Conservation (phyloP, 2,329 filamentous ascomycete species). For the Trichoderma cornu-damae region DNA sequence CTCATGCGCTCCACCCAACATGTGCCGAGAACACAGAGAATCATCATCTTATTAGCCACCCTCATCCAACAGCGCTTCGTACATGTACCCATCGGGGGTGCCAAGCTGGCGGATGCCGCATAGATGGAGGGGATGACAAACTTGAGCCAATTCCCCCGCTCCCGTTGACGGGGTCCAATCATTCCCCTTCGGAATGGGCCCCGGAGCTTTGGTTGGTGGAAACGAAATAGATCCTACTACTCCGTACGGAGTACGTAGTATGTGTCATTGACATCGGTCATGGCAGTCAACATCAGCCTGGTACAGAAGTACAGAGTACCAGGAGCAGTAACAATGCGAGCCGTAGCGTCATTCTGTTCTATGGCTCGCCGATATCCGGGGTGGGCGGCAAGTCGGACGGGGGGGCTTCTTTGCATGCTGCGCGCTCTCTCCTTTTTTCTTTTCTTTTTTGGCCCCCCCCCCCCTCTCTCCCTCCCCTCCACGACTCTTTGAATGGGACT, state of each 20-base stretch:
- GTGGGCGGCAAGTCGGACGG: no score
- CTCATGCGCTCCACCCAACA: no score
- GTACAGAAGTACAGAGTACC: no score
- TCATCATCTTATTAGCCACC: not conserved
- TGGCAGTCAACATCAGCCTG: not conserved
- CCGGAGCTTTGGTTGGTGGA: constrained; percentile 7
- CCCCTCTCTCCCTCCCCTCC: no score
- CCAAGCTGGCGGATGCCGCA: not conserved
- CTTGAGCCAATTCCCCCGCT: not conserved
- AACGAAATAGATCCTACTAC: not conserved
- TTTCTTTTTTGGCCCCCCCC: no score
- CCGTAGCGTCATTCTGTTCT: no score
- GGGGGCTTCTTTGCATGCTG: no score
- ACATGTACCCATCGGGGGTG: not conserved
- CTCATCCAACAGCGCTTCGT: not conserved
- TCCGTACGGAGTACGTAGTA: not conserved
- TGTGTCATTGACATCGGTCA: not conserved
- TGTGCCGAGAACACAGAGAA: not conserved
- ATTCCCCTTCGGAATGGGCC: not conserved
- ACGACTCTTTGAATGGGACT: not conserved
- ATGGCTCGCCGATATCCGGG: not conserved
- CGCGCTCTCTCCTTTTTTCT: no score
- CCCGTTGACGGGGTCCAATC: constrained; percentile 15
- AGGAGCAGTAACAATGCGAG: no score
- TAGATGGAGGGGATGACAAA: constrained; percentile 3